phyloP scores from a whole-genome alignment of 164 flowering plant species.

The Paratinospora sagittata region DNA sequence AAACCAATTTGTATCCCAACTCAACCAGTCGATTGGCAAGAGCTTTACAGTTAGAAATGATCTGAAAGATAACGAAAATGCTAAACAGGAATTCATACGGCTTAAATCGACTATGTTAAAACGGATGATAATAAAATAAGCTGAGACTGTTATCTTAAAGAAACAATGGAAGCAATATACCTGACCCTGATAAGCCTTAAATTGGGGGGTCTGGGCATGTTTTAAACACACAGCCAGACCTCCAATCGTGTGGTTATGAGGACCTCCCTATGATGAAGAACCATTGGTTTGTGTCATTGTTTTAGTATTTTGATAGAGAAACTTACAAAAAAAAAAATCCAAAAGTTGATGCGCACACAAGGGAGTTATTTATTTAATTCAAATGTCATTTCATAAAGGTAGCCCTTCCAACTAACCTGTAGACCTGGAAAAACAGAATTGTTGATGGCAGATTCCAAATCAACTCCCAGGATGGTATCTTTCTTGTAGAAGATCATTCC shows the following conservation, averaged over 20 bases:
- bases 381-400: constrained; percentile 1
- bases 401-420: constrained; percentile 45
- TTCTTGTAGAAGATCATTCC: constrained; percentile 54
- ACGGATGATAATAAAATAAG: neutral
- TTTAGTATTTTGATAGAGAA: neutral
- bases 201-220: constrained; percentile 64
- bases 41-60: constrained; percentile 74
- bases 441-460: constrained; percentile 77
- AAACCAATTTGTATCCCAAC: constrained; percentile 77
- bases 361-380: neutral
- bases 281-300: neutral
- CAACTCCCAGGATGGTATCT: constrained; percentile 77
- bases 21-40: constrained; percentile 61
- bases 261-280: constrained; percentile 68
- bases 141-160: neutral
- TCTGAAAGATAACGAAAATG: constrained; percentile 32
- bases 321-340: neutral
- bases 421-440: constrained; percentile 93
- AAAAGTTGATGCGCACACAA: neutral
- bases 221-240: constrained; percentile 73
- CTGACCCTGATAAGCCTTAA: constrained; percentile 60
- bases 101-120: neutral
- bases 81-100: neutral
- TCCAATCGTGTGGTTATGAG: constrained; percentile 94
- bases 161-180: constrained; percentile 23